A percentile compares a stretch with the other conserved stretches of the same genome.
Evolutionary conservation across 345 rosid species (phyloP).

Genomic region (Carallia brachiata): DNA sequence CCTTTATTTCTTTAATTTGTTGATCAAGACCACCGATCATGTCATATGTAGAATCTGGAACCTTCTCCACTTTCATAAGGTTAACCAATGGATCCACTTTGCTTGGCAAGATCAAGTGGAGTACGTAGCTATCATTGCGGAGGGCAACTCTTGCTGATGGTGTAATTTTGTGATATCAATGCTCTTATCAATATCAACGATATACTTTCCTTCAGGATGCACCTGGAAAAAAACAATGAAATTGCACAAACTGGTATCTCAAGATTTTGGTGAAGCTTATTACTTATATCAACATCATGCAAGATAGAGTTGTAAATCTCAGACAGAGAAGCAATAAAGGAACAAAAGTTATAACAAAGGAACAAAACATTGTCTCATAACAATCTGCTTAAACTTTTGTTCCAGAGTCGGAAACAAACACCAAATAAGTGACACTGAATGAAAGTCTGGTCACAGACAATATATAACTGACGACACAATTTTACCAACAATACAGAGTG

Average conservation of each 20-base stretch:
- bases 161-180: constrained; percentile 91
- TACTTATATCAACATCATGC: neutral
- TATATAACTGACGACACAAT: no score
- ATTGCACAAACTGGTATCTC: neutral
- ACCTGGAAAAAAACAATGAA: constrained; percentile 45
- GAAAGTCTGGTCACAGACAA: no score
- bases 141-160: constrained; percentile 98
- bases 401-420: no score
- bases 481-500: no score
- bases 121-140: constrained; percentile 96
- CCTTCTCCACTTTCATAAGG: constrained; percentile 99
- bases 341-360: neutral
- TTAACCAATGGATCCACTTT: constrained; percentile 96
- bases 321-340: neutral
- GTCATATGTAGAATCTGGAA: constrained; percentile 96
- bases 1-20: constrained; percentile 95
- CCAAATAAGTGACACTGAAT: no score
- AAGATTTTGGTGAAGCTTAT: neutral
- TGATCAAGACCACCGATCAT: constrained; percentile 99
- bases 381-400: no score
- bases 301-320: neutral
- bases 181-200: constrained; percentile 88
- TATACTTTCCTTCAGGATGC: constrained; percentile 99
- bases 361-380: no score
- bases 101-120: constrained; percentile 86